Conservation (phyloP, 2,329 filamentous ascomycete genomes). For the Talaromyces sp. region DNA sequence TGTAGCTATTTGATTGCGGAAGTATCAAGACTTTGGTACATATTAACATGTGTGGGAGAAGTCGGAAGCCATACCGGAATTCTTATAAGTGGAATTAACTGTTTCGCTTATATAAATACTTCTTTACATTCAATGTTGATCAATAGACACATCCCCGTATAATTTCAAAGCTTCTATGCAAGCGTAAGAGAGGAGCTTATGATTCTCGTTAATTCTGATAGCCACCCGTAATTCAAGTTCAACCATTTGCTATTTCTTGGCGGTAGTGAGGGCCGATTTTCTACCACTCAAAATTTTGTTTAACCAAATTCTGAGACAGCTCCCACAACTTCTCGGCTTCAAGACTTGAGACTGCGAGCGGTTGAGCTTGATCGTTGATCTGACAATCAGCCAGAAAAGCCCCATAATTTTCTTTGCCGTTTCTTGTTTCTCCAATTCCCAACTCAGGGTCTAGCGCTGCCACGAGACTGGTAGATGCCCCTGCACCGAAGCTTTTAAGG, state of each 20-base stretch:
- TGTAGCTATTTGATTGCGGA: neutral
- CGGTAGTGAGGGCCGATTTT: neutral
- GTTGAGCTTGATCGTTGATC: slow-evolving; percentile 24
- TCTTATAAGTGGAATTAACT: too few species aligned
- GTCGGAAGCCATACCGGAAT: too few species aligned
- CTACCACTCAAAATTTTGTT: slow-evolving; percentile 27
- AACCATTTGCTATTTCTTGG: too few species aligned
- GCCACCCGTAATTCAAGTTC: too few species aligned
- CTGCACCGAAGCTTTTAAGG: slow-evolving; percentile 37
- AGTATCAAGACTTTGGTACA: neutral
- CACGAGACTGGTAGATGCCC: slow-evolving; percentile 38
- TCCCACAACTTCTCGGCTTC: slow-evolving; percentile 42
- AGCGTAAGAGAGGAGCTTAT: too few species aligned
- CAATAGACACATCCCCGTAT: too few species aligned
- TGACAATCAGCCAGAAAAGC: slow-evolving; percentile 41
- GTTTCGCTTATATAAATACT: too few species aligned
- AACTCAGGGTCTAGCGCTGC: slow-evolving; percentile 41
- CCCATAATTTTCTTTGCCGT: slow-evolving; percentile 23
- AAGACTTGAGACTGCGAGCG: slow-evolving; percentile 18
- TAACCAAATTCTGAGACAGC: slow-evolving; percentile 42
- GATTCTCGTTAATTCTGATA: too few species aligned
- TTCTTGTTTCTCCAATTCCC: slow-evolving; percentile 8
- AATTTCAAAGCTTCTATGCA: too few species aligned
- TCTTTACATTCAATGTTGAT: too few species aligned
- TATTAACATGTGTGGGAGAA: too few species aligned